phyloP scores from a whole-genome alignment of 495 filamentous ascomycete species.

The Entonaema liquescens region DNA sequence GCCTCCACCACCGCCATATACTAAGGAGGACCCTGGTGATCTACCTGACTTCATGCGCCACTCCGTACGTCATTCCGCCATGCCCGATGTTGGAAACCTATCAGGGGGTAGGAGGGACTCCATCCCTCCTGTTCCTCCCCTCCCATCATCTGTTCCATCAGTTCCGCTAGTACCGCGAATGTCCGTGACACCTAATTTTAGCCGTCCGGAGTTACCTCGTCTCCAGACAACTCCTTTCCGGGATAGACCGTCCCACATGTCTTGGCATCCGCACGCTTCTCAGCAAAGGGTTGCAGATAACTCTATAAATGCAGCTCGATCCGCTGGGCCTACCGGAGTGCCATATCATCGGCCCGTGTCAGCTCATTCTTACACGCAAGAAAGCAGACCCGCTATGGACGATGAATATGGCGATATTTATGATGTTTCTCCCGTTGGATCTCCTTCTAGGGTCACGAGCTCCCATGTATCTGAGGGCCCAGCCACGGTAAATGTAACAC shows the following conservation, averaged over 20 bases:
- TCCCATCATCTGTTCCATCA: constrained; percentile 44
- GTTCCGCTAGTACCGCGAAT: constrained; percentile 14
- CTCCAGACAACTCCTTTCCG: constrained; percentile 34
- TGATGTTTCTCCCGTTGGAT: constrained; percentile 64
- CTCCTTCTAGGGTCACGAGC: constrained; percentile 43
- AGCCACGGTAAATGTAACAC: constrained; percentile 16
- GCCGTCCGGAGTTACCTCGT: constrained; percentile 44
- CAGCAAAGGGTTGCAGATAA: constrained; percentile 17
- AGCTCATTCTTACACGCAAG: constrained; percentile 34
- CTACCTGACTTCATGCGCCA: constrained; percentile 51
- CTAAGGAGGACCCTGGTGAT: constrained; percentile 69
- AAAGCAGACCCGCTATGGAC: constrained; percentile 7
- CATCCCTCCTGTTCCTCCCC: constrained; percentile 46
- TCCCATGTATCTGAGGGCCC: constrained; percentile 25
- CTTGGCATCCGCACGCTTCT: constrained; percentile 28
- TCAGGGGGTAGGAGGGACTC: constrained; percentile 9
- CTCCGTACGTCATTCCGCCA: constrained; percentile 48
- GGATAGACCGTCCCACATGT: constrained; percentile 21
- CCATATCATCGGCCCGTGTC: constrained; percentile 34
- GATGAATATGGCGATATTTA: constrained; percentile 58
- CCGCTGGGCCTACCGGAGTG: constrained; percentile 21
- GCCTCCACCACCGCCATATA: constrained; percentile 89
- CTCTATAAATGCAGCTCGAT: constrained; percentile 13
- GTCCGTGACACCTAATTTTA: constrained; percentile 5
- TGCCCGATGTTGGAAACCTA: constrained; percentile 26